These are phyloP conservation scores for Vicia sativa DNA, from an alignment of 306 rosid species.

Conservation along the genomic window DNA sequence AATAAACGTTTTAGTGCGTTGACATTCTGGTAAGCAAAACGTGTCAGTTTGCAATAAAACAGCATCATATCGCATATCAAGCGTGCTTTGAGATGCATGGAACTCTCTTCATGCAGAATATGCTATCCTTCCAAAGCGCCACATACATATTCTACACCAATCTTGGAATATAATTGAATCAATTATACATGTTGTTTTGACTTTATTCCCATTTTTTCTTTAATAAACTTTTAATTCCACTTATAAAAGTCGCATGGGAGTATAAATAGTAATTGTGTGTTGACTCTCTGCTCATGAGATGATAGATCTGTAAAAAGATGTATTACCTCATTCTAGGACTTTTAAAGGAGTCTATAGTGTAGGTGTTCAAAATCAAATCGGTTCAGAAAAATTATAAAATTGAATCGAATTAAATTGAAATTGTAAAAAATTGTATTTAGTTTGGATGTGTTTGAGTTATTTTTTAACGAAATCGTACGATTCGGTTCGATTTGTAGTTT, in stretches of 20 bases:
- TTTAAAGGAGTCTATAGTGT: no score
- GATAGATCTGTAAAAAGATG: no score
- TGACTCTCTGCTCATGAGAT: no score
- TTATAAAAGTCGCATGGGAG: not conserved
- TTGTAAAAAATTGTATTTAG: no score
- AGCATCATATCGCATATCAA: not conserved
- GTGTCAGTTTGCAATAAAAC: not conserved
- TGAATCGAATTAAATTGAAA: no score
- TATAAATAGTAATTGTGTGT: not conserved
- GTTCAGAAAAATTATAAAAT: no score
- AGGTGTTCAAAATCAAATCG: no score
- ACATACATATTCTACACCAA: not conserved
- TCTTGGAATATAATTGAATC: not conserved
- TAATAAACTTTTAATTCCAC: not conserved
- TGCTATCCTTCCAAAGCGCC: constrained; percentile 7
- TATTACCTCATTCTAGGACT: no score
- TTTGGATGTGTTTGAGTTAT: no score
- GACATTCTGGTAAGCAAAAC: constrained; percentile 36
- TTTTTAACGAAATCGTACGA: no score
- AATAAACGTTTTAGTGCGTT: constrained; percentile 24
- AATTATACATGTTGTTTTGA: not conserved
- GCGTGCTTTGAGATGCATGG: not conserved
- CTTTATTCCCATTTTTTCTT: not conserved
- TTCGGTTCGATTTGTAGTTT: no score
- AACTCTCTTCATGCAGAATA: constrained; percentile 33